These are phyloP conservation scores for Juncus effusus DNA, from an alignment of 176 grass and related monocot species.

Conservation along the genomic window DNA sequence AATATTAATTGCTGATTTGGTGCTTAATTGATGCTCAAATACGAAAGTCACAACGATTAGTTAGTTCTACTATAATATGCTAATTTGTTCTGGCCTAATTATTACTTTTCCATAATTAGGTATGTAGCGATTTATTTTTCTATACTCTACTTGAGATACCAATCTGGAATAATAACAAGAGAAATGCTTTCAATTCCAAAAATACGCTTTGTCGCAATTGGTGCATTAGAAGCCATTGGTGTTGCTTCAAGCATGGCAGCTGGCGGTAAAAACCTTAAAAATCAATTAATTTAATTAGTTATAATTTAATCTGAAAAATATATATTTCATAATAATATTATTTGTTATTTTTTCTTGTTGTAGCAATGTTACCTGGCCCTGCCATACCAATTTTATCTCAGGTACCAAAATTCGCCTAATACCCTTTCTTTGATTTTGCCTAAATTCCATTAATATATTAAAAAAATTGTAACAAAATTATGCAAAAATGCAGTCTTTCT, in stretches of 20 bases:
- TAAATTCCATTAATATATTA: neutral
- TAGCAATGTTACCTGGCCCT: conserved; percentile 90
- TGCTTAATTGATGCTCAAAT: neutral
- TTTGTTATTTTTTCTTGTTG: conserved; percentile 19
- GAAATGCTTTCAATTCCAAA: conserved; percentile 76
- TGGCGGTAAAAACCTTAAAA: conserved; percentile 40
- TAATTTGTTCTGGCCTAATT: too few relatives aligned
- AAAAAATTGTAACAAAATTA: conserved; percentile 8
- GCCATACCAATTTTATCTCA: conserved; percentile 91
- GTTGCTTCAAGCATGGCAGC: conserved; percentile 86
- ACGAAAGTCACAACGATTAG: neutral
- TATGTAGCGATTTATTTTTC: conserved; percentile 81
- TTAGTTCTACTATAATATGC: neutral
- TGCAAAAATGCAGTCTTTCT: conserved; percentile 68
- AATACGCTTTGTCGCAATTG: conserved; percentile 53
- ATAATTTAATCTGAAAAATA: neutral
- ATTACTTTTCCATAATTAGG: conserved; percentile 14
- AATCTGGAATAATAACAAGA: conserved; percentile 41
- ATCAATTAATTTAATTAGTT: neutral
- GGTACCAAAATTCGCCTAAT: conserved; percentile 39
- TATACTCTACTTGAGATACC: conserved; percentile 61
- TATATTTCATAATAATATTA: conserved; percentile 4
- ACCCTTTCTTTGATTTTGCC: conserved; percentile 1
- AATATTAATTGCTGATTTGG: neutral
- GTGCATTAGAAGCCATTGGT: conserved; percentile 77